Evolutionary conservation across 306 rosid genomes (phyloP), one percentile per base, ranked within the genome.

Genomic region (Vigna mungo): DNA sequence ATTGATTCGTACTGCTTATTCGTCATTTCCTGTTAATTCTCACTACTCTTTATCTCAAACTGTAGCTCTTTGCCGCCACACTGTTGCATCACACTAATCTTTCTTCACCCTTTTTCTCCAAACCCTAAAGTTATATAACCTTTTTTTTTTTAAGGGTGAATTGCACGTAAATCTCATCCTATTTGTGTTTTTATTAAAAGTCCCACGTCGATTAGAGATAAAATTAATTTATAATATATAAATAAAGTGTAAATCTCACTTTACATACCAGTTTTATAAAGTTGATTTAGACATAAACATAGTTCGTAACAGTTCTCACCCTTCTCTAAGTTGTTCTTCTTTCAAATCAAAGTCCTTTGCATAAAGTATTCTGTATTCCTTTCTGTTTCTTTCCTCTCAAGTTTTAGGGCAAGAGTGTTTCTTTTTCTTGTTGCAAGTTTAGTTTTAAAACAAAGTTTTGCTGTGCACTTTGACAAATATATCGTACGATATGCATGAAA

Each of bases 321-420:
- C n/a, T n/a, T 66, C 53, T 66, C 53, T 59, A 46, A 72, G 46
- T 67, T 60, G 73, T 74, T 83, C 74, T 49, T 78, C 53, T 78
- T 83, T 68, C 80, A 83, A 51, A 83, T 83, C 83, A 78, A 68
- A 34, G 77, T 72, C 71, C 12, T 30, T 41, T 74, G 80, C 78
- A 68, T 64, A 43, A 60, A 60, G 79, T 74, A 67, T 17, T 25
- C 27, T 49, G 43, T 37, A 21, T 76, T 48, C 52, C 37, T 36
- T 71, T 53, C 43, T 12, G 9, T 66, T 46, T 56, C 34, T n/a
- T 36, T 10, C 17, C 44, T 41, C 62, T 56, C 55, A 34, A 18
- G 20, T 37, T 73, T 73, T 13, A 37, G 51, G 49, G 49, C 49
- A 12, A 44, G 48, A 11, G 49, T 41, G 10, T 9, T 41, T 41